Evolutionary conservation across 2,329 filamentous ascomycete genomes (phyloP).

Genomic region (Diaporthe sp.): DNA sequence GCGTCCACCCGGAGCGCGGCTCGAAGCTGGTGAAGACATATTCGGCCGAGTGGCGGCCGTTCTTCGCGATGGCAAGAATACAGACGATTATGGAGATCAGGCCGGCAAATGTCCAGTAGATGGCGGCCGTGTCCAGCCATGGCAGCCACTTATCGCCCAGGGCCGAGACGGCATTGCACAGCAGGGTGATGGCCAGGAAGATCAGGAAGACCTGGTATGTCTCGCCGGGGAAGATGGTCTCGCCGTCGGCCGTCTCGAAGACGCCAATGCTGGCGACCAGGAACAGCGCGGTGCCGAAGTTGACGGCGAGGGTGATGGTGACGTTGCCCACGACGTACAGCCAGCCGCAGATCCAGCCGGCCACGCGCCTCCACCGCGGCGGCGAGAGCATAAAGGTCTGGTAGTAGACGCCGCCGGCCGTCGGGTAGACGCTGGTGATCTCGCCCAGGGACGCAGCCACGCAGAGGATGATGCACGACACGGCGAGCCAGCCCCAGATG

Average conservation of each 20-base stretch:
- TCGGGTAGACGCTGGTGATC: constrained; percentile 81
- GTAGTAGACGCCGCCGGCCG: constrained; percentile 83
- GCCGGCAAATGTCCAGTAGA: constrained; percentile 80
- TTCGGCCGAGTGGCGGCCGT: constrained; percentile 70
- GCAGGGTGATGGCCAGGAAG: constrained; percentile 74
- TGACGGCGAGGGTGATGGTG: constrained; percentile 84
- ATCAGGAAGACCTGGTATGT: constrained; percentile 77
- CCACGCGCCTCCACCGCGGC: constrained; percentile 66
- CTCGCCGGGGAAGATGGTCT: constrained; percentile 56
- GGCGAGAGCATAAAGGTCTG: constrained; percentile 81
- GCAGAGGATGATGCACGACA: constrained; percentile 77
- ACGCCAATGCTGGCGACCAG: constrained; percentile 66
- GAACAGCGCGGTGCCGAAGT: constrained; percentile 80
- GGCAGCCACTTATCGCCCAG: constrained; percentile 76
- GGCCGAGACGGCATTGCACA: constrained; percentile 73
- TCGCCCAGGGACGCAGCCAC: constrained; percentile 78
- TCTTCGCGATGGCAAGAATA: constrained; percentile 73
- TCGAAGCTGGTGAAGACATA: constrained; percentile 79
- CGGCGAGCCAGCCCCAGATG: constrained; percentile 78
- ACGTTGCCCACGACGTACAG: constrained; percentile 83
- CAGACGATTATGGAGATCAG: constrained; percentile 73
- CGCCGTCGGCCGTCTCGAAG: constrained; percentile 57
- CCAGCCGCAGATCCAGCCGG: constrained; percentile 81
- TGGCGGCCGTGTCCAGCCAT: constrained; percentile 76
- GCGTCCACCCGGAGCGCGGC: constrained; percentile 73